Evolutionary conservation across 345 rosid species (phyloP).

Genomic region (Salix suchowensis): DNA sequence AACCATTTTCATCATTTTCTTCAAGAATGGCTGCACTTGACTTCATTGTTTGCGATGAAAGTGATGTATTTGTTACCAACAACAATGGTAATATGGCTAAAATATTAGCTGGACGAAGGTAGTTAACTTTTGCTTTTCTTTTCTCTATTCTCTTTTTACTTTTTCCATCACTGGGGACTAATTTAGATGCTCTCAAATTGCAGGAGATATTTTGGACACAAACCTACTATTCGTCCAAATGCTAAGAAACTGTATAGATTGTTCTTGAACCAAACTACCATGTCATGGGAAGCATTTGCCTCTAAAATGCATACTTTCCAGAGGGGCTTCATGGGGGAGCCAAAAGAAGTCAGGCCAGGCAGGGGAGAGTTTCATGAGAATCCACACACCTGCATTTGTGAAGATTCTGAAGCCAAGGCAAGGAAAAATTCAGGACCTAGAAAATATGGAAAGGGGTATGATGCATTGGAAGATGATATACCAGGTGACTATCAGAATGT

Average conservation of each 20-base stretch:
- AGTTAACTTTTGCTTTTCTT: background rate
- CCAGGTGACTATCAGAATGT: slow-evolving; percentile 37
- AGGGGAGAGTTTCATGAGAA: slow-evolving; percentile 99
- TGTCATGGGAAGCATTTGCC: slow-evolving; percentile 88
- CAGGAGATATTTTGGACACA: slow-evolving; percentile 95
- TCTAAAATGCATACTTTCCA: slow-evolving; percentile 66
- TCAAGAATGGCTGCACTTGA: slow-evolving; percentile 99
- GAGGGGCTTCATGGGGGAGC: slow-evolving; percentile 95
- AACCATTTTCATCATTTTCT: slow-evolving; percentile 70
- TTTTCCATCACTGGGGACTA: background rate
- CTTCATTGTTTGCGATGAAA: slow-evolving; percentile 88
- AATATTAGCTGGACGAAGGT: slow-evolving; percentile 94
- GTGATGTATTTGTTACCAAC: slow-evolving; percentile 93
- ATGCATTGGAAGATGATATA: slow-evolving; percentile 28
- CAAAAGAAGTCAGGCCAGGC: slow-evolving; percentile 86
- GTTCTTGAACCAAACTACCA: slow-evolving; percentile 57
- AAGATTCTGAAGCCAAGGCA: slow-evolving; percentile 47
- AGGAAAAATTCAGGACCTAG: slow-evolving; percentile 31
- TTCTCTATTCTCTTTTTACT: background rate
- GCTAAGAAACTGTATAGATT: slow-evolving; percentile 75
- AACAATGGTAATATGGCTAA: slow-evolving; percentile 98
- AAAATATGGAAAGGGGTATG: slow-evolving; percentile 47
- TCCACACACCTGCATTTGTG: slow-evolving; percentile 85
- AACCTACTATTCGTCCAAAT: slow-evolving; percentile 92
- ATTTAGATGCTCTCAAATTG: slow-evolving; percentile 8